A percentile compares a stretch with the other conserved stretches of the same genome.
phyloP scores from a whole-genome alignment of 2,329 filamentous ascomycete genomes.

The Chrysoporthe puriensis region DNA sequence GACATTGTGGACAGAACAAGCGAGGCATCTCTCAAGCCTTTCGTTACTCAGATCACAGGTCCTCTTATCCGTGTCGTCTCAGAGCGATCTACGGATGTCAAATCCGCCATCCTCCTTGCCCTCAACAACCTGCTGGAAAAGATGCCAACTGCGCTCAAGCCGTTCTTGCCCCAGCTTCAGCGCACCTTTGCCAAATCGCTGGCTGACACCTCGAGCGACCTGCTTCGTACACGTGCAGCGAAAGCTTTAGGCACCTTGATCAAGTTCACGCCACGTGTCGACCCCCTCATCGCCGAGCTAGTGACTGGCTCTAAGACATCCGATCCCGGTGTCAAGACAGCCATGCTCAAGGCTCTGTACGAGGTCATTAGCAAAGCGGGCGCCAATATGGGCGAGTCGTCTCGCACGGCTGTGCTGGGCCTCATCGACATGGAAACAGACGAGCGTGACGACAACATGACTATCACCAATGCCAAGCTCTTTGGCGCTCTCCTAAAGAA shows the following conservation, averaged over 20 bases:
- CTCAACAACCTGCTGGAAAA: conserved; percentile 96
- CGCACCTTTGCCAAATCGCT: conserved; percentile 96
- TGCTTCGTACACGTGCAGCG: conserved; percentile 83
- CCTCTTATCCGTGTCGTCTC: conserved; percentile 97
- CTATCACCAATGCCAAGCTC: conserved; percentile 87
- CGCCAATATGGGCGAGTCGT: conserved; percentile 90
- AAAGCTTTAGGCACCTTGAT: conserved; percentile 95
- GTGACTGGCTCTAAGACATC: conserved; percentile 93
- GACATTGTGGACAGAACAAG: conserved; percentile 94
- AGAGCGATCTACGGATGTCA: conserved; percentile 93
- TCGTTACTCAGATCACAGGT: conserved; percentile 96
- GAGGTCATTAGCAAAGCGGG: conserved; percentile 96
- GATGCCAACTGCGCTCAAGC: conserved; percentile 93
- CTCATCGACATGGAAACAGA: conserved; percentile 86
- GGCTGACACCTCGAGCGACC: conserved; percentile 88
- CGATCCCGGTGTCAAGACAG: conserved; percentile 84
- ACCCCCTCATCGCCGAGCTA: conserved; percentile 88
- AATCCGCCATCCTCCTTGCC: conserved; percentile 89
- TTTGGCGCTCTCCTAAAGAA: conserved; percentile 89
- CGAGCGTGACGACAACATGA: conserved; percentile 75
- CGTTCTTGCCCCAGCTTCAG: conserved; percentile 94
- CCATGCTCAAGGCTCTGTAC: conserved; percentile 96
- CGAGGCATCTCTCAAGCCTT: conserved; percentile 85
- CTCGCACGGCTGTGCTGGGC: conserved; percentile 80
- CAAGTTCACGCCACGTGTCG: conserved; percentile 91